Evolutionary conservation across 768 basidiomycete genomes (phyloP).

Genomic region (Tylopilus intermedius): DNA sequence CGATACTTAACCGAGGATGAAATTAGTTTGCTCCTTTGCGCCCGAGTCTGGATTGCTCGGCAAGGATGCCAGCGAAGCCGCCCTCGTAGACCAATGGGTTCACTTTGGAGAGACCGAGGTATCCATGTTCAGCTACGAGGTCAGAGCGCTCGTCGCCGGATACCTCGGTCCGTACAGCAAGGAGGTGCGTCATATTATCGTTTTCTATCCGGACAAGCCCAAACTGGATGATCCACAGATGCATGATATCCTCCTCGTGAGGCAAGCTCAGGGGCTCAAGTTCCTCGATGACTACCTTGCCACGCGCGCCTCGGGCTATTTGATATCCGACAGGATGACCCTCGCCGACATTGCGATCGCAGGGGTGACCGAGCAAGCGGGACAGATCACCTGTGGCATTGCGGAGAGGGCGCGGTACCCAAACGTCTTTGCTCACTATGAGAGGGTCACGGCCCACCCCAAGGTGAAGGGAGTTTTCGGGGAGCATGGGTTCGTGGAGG

Average conservation of each 20-base stretch:
- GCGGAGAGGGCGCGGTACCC: constrained; percentile 25
- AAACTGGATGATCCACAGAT: constrained; percentile 6
- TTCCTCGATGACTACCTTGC: constrained; percentile 25
- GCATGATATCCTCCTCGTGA: constrained; percentile 14
- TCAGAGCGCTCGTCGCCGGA: constrained; percentile 14
- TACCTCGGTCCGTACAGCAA: constrained; percentile 23
- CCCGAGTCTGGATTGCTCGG: constrained; percentile 27
- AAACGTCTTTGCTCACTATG: constrained; percentile 23
- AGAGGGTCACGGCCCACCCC: constrained; percentile 17
- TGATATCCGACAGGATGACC: constrained; percentile 22
- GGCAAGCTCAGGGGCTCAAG: constrained; percentile 21
- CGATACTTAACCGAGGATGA: background rate
- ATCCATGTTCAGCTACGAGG: constrained; percentile 17
- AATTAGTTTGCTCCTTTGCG: constrained; percentile 22
- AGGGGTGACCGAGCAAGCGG: constrained; percentile 20
- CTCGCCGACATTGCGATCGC: constrained; percentile 27
- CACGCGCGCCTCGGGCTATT: constrained; percentile 15
- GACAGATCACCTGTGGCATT: constrained; percentile 21
- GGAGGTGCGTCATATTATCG: constrained; percentile 7
- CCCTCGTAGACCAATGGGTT: constrained; percentile 30
- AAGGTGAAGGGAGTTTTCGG: constrained; percentile 19
- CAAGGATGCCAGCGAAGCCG: constrained; percentile 18
- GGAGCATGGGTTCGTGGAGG: constrained; percentile 16
- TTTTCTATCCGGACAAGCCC: background rate
- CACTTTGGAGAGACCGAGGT: constrained; percentile 29